Percentiles rank a stretch among this genome's conserved stretches.
These are phyloP conservation scores for Alternaria arbusti DNA, from an alignment of 2,329 filamentous ascomycete genomes.

Conservation along the genomic window DNA sequence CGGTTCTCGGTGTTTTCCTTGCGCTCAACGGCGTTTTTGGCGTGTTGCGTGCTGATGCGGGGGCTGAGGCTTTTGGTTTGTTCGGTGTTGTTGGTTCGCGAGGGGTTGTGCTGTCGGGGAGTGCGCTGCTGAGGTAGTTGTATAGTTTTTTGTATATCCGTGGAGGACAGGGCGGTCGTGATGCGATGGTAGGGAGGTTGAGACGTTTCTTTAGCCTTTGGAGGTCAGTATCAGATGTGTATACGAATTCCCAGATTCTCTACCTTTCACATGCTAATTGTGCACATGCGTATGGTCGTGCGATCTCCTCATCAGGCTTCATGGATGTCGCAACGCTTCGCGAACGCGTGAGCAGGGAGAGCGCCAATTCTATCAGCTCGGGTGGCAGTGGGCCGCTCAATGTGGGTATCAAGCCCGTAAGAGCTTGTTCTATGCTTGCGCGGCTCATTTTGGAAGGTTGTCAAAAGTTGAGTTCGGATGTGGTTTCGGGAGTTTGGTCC, in stretches of 20 bases:
- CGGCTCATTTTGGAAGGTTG: conserved; percentile 21
- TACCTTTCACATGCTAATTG: conserved; percentile 82
- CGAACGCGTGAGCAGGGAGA: conserved; percentile 45
- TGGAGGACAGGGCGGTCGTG: conserved; percentile 45
- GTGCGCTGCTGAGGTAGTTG: conserved; percentile 75
- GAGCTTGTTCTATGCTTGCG: conserved; percentile 39
- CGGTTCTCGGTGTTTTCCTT: conserved; percentile 30
- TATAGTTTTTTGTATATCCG: conserved; percentile 82
- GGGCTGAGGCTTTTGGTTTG: conserved; percentile 28
- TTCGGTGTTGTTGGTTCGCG: conserved; percentile 43
- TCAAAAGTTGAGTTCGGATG: too few relatives aligned
- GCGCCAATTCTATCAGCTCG: conserved; percentile 41
- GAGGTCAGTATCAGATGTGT: too few relatives aligned
- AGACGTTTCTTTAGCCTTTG: conserved; percentile 67
- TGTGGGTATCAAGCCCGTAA: conserved; percentile 53
- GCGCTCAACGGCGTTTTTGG: conserved; percentile 34
- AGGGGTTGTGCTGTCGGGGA: conserved; percentile 55
- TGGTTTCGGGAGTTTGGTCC: too few relatives aligned
- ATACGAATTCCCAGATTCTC: too few relatives aligned
- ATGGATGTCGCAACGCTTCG: conserved; percentile 57
- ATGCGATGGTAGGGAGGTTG: conserved; percentile 43
- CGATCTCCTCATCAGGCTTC: conserved; percentile 47
- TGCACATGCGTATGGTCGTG: conserved; percentile 46
- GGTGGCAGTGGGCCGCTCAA: conserved; percentile 41
- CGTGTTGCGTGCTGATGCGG: conserved; percentile 31